A percentile compares a stretch with the other conserved stretches of the same genome.
Conservation (phyloP, 306 rosid genomes). For the Cucumis hystrix region DNA sequence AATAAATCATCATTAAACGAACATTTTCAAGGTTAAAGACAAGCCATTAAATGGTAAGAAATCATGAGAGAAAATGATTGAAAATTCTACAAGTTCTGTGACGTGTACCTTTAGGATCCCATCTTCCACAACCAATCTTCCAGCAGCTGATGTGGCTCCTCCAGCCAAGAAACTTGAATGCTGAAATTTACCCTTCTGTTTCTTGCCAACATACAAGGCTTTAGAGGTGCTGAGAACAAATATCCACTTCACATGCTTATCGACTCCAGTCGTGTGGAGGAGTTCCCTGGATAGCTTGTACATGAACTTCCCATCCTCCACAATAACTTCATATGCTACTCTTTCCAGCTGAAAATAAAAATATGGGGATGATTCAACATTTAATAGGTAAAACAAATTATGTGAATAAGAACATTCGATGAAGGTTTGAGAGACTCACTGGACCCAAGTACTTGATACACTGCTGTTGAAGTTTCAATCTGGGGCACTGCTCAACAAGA, state of each 20-base stretch:
- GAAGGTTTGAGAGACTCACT: constrained; percentile 6
- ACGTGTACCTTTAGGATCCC: constrained; percentile 25
- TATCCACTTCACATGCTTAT: constrained; percentile 23
- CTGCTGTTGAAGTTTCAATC: constrained; percentile 27
- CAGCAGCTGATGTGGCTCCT: constrained; percentile 32
- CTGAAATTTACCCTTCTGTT: constrained; percentile 32
- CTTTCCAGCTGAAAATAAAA: constrained; percentile 23
- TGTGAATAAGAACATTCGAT: not conserved
- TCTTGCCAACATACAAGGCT: constrained; percentile 27
- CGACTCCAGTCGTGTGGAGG: constrained; percentile 21
- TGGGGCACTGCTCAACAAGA: constrained; percentile 20
- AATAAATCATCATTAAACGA: not conserved
- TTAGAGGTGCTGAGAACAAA: constrained; percentile 24
- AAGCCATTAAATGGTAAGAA: not conserved
- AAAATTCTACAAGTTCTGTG: not conserved
- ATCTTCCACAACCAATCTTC: constrained; percentile 21
- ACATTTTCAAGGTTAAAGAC: not conserved
- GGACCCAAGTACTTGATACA: constrained; percentile 34
- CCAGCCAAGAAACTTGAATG: constrained; percentile 45
- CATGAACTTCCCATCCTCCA: constrained; percentile 20
- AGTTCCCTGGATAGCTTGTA: constrained; percentile 16
- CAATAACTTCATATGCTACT: constrained; percentile 18
- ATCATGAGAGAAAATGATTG: not conserved
- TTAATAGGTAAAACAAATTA: not conserved
- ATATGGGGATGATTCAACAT: not conserved